These are phyloP conservation scores for Calocera cornea DNA, from an alignment of 768 basidiomycete species.

Conservation along the genomic window DNA sequence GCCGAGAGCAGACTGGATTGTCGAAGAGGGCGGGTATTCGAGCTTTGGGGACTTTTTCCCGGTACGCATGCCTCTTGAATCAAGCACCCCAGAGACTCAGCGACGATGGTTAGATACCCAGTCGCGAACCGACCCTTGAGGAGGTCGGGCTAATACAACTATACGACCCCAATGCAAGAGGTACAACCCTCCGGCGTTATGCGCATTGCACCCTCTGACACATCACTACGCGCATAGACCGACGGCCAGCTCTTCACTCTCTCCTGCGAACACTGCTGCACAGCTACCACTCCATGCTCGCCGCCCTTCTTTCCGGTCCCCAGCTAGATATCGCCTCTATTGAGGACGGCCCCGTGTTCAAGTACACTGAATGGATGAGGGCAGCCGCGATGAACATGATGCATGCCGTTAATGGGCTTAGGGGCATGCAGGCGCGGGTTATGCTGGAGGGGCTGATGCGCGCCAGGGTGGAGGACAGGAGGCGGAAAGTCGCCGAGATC, in stretches of 20 bases:
- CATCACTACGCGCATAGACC: slow-evolving; percentile 35
- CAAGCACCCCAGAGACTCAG: slow-evolving; percentile 12
- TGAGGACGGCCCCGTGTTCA: slow-evolving; percentile 44
- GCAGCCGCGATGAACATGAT: slow-evolving; percentile 75
- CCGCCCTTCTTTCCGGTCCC: slow-evolving; percentile 50
- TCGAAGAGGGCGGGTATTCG: slow-evolving; percentile 68
- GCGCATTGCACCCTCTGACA: slow-evolving; percentile 2
- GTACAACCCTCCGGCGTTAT: slow-evolving; percentile 28
- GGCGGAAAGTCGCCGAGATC: slow-evolving; percentile 59
- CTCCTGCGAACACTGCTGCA: slow-evolving; percentile 66
- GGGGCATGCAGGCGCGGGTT: slow-evolving; percentile 62
- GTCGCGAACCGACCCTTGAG: slow-evolving; percentile 65
- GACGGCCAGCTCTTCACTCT: slow-evolving; percentile 56
- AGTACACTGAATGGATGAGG: slow-evolving; percentile 67
- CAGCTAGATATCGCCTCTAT: slow-evolving; percentile 37
- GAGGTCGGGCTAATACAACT: slow-evolving; percentile 70
- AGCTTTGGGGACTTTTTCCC: slow-evolving; percentile 85
- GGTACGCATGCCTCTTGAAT: slow-evolving; percentile 37
- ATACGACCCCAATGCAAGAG: slow-evolving; percentile 53
- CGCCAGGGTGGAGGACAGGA: slow-evolving; percentile 69
- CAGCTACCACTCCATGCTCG: slow-evolving; percentile 61
- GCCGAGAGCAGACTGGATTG: slow-evolving; percentile 81
- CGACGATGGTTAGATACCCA: slow-evolving; percentile 47
- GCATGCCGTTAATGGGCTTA: slow-evolving; percentile 77
- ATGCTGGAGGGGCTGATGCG: slow-evolving; percentile 65